Evolutionary conservation across 176 grass and related monocot species (phyloP).

Genomic region (Dendrocalamus sinicus): DNA sequence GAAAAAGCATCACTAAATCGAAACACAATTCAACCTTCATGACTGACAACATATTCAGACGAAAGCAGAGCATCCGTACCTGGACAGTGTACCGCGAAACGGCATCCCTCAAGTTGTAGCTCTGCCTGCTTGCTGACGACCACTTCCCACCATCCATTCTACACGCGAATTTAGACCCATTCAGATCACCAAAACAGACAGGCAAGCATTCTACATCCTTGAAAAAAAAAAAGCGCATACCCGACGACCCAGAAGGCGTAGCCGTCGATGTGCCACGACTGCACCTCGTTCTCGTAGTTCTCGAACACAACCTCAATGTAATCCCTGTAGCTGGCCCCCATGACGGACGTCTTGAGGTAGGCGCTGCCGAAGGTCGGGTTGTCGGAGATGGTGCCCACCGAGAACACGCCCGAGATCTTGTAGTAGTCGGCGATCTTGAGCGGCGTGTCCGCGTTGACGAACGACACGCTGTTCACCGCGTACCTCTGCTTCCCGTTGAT

Average conservation of each 20-base stretch:
- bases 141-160: constrained; percentile 93
- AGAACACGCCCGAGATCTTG: constrained; percentile 82
- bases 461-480: constrained; percentile 81
- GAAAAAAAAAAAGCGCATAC: constrained; percentile 33
- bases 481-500: constrained; percentile 87
- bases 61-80: constrained; percentile 40
- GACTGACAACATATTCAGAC: not conserved
- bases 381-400: constrained; percentile 61
- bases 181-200: constrained; percentile 16
- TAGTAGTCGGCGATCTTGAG: constrained; percentile 93
- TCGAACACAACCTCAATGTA: constrained; percentile 89
- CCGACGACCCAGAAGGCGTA: constrained; percentile 93
- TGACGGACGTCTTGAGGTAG: constrained; percentile 71
- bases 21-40: not conserved
- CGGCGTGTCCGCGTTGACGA: constrained; percentile 68
- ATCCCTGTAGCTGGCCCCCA: constrained; percentile 74
- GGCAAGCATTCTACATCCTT: too few species aligned
- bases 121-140: constrained; percentile 72
- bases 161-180: constrained; percentile 10
- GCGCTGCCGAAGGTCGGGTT: constrained; percentile 52
- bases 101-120: constrained; percentile 79
- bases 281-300: constrained; percentile 76
- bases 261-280: constrained; percentile 91
- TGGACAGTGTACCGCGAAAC: constrained; percentile 83
- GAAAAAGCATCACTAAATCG: too few species aligned